phyloP scores from a whole-genome alignment of 2,329 filamentous ascomycete genomes.

The Penicillium sp. region DNA sequence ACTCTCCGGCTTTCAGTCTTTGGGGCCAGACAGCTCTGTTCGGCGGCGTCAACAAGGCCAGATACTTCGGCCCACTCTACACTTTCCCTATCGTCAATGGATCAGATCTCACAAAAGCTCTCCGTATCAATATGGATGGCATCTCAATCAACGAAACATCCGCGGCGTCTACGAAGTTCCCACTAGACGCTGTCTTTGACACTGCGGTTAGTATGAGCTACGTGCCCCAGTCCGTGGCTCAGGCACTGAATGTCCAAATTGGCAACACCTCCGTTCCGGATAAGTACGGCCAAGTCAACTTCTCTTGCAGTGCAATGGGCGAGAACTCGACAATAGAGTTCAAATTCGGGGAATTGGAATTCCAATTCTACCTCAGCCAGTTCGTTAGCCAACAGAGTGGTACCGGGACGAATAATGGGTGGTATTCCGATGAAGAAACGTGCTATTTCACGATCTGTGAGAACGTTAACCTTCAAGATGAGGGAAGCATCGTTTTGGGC shows the following conservation, averaged over 20 bases:
- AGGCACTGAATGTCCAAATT: background rate
- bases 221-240: background rate
- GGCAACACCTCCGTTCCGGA: background rate
- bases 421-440: background rate
- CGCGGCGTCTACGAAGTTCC: background rate
- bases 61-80: conserved; percentile 3
- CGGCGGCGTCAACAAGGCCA: conserved; percentile 11
- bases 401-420: background rate
- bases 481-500: background rate
- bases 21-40: conserved; percentile 1
- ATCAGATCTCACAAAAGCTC: background rate
- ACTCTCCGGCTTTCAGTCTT: background rate
- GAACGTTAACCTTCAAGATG: background rate
- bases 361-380: background rate
- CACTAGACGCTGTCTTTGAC: background rate
- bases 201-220: background rate
- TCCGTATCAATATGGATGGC: background rate
- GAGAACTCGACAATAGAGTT: background rate
- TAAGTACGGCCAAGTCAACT: background rate
- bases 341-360: background rate
- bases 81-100: conserved; percentile 6
- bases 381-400: background rate
- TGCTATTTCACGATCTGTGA: background rate
- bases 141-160: background rate
- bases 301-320: background rate